These are phyloP conservation scores for Helichrysum umbraculigerum DNA, from an alignment of 129 eudicot genomes.

Conservation along the genomic window DNA sequence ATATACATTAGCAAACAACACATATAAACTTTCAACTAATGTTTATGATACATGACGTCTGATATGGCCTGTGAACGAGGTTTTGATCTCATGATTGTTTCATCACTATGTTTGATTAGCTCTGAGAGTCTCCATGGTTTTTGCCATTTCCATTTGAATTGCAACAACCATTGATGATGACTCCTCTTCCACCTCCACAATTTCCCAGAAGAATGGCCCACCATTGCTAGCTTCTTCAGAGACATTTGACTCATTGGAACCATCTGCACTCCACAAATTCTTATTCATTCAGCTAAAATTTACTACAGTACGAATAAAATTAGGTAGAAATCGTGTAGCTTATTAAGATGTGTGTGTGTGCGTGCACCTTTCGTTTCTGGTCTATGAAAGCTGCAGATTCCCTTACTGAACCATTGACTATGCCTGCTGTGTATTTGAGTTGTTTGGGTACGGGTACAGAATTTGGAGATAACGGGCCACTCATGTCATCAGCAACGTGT, in stretches of 20 bases:
- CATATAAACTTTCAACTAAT: slow-evolving; percentile 25
- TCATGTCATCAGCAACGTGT: slow-evolving; percentile 79
- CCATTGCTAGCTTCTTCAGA: slow-evolving; percentile 76
- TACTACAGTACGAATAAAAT: background rate
- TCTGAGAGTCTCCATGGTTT: slow-evolving; percentile 97
- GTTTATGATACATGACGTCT: slow-evolving; percentile 53
- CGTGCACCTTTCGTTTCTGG: slow-evolving; percentile 77
- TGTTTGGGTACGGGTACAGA: slow-evolving; percentile 91
- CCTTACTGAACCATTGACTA: slow-evolving; percentile 77
- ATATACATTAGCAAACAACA: slow-evolving; percentile 39
- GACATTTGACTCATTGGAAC: slow-evolving; percentile 85
- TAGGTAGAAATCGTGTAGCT: too few relatives aligned
- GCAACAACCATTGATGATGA: slow-evolving; percentile 95
- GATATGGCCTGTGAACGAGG: slow-evolving; percentile 66
- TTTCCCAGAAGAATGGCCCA: slow-evolving; percentile 83
- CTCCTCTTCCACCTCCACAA: slow-evolving; percentile 99
- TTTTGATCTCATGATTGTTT: slow-evolving; percentile 68
- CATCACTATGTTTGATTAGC: slow-evolving; percentile 84
- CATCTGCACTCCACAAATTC: slow-evolving; percentile 56
- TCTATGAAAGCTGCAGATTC: slow-evolving; percentile 93
- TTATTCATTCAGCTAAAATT: slow-evolving; percentile 7
- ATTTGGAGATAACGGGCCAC: slow-evolving; percentile 76
- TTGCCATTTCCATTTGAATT: slow-evolving; percentile 99
- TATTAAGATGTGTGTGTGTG: too few relatives aligned
- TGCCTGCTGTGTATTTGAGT: slow-evolving; percentile 90